These are phyloP conservation scores for Blastocystis sp. DNA, from an alignment of 352 stramenopile genomes.

Conservation along the genomic window DNA sequence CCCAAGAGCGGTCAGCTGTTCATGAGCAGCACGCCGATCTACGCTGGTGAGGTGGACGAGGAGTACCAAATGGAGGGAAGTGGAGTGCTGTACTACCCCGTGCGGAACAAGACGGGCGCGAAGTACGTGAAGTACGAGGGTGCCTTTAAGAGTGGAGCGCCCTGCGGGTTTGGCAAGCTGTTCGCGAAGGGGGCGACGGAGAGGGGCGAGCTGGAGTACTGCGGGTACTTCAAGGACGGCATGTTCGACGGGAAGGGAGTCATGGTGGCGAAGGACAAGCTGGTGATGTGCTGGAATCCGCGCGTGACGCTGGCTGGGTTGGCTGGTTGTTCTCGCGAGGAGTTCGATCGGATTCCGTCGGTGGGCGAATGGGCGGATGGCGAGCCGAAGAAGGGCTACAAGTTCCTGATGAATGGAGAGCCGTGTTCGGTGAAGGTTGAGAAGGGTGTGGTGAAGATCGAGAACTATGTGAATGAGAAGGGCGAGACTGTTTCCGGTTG, in stretches of 20 bases:
- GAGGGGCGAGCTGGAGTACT: slow-evolving; percentile 5
- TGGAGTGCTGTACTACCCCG: slow-evolving; percentile 3
- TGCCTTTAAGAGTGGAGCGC: background rate
- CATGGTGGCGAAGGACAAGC: background rate
- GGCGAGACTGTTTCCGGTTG: background rate
- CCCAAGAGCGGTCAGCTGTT: background rate
- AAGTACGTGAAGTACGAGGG: background rate
- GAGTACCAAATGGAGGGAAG: slow-evolving; percentile 25
- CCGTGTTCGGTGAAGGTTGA: background rate
- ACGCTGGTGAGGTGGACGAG: slow-evolving; percentile 31
- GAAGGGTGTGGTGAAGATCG: background rate
- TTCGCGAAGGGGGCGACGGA: background rate
- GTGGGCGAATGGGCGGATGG: background rate
- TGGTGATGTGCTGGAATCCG: background rate
- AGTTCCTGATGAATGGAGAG: background rate
- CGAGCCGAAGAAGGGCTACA: background rate
- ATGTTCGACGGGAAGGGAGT: slow-evolving; percentile 15
- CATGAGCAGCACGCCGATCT: background rate
- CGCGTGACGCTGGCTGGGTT: too few relatives aligned
- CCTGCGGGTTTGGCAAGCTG: slow-evolving; percentile 8
- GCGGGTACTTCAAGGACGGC: slow-evolving; percentile 37
- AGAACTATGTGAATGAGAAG: background rate
- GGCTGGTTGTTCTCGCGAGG: too few relatives aligned
- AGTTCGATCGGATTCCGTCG: too few relatives aligned
- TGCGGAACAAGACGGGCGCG: background rate